phyloP scores from a whole-genome alignment of 139 green algal genomes.

The Dunaliella primolecta region DNA sequence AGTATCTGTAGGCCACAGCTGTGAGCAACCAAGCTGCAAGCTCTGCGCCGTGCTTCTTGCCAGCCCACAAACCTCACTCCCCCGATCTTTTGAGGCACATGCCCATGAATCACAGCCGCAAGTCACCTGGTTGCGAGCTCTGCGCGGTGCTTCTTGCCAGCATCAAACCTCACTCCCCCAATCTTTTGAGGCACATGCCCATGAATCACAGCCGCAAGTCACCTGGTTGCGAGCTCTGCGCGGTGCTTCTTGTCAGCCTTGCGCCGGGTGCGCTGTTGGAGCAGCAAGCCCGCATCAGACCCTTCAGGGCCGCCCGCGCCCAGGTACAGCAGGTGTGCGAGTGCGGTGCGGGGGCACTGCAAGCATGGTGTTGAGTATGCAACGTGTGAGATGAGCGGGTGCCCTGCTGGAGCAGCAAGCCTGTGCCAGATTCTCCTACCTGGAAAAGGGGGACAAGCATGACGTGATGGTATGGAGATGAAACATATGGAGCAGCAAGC shows the following conservation, averaged over 20 bases:
- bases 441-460: no score
- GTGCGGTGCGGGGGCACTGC: constrained; percentile 43
- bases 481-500: constrained; percentile 36
- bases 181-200: neutral
- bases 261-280: constrained; percentile 37
- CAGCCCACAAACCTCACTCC: neutral
- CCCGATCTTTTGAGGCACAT: neutral
- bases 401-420: no score
- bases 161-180: neutral
- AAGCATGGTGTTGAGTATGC: no score
- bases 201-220: neutral
- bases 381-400: no score
- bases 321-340: constrained; percentile 75
- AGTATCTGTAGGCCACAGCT: no score
- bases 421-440: no score
- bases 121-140: constrained; percentile 31
- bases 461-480: no score
- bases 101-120: neutral
- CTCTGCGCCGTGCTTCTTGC: neutral
- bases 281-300: constrained; percentile 12
- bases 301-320: constrained; percentile 45
- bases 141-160: neutral
- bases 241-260: constrained; percentile 46
- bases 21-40: constrained; percentile 41
- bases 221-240: constrained; percentile 46